A percentile compares a stretch with the other conserved stretches of the same genome.
Evolutionary conservation across 2,329 filamentous ascomycete species (phyloP).

Genomic region (Pseudogymnoascus sp.): DNA sequence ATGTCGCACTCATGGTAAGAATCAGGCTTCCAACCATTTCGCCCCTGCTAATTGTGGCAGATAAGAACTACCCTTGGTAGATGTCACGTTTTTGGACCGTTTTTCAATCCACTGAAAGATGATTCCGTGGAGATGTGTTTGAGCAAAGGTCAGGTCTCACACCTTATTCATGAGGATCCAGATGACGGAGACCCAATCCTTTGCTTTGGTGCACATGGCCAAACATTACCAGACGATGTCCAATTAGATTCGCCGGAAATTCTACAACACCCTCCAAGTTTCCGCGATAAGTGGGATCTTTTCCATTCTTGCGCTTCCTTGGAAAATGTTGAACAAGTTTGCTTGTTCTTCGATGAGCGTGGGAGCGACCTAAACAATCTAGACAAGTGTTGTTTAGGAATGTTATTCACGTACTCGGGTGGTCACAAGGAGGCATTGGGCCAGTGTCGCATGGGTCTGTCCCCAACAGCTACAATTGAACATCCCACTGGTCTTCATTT

Average conservation of each 20-base stretch:
- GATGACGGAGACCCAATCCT: constrained; percentile 7
- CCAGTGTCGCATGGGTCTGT: constrained; percentile 9
- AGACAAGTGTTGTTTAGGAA: constrained; percentile 2
- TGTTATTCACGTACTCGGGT: not conserved
- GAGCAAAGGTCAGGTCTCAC: constrained; percentile 3
- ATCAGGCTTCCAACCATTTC: not conserved
- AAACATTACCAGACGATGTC: not conserved
- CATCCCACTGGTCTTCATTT: not conserved
- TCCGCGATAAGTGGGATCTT: not conserved
- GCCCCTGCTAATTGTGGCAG: not conserved
- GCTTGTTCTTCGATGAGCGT: constrained; percentile 8
- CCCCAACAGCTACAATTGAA: not conserved
- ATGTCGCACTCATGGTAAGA: constrained; percentile 8
- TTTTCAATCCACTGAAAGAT: not conserved
- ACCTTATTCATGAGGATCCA: constrained; percentile 6
- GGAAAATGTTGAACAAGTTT: constrained; percentile 7
- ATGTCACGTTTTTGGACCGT: not conserved
- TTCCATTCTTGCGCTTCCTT: constrained; percentile 8
- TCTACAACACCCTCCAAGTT: not conserved
- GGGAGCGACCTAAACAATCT: not conserved
- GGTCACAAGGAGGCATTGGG: not conserved
- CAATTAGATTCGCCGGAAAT: not conserved
- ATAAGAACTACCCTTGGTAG: not conserved
- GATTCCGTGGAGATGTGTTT: not conserved
- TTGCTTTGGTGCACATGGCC: constrained; percentile 5